A percentile compares a stretch with the other conserved stretches of the same genome.
phyloP scores from a whole-genome alignment of 2,329 filamentous ascomycete genomes.

The Exophiala viscosa region DNA sequence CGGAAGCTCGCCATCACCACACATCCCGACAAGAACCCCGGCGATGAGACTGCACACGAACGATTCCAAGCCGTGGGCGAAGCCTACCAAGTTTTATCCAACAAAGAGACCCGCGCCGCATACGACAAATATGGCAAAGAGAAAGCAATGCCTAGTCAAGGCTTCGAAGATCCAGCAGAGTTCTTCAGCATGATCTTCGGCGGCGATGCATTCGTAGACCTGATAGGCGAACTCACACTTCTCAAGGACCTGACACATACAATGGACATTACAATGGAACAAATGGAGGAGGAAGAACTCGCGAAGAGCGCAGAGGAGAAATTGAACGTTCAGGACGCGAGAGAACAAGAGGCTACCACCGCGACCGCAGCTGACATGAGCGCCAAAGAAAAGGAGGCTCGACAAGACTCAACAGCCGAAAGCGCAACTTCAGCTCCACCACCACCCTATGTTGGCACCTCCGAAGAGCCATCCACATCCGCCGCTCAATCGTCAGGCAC shows the following conservation, averaged over 20 bases:
- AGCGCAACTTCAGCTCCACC: constrained; percentile 17
- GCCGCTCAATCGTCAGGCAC: constrained; percentile 36
- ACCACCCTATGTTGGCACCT: constrained; percentile 18
- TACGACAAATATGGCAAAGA: constrained; percentile 99
- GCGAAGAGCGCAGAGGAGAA: constrained; percentile 51
- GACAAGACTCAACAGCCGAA: constrained; percentile 6
- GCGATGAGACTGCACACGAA: constrained; percentile 86
- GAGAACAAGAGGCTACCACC: constrained; percentile 43
- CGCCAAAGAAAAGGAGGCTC: constrained; percentile 33
- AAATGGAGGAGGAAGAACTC: constrained; percentile 66
- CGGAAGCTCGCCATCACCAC: constrained; percentile 78
- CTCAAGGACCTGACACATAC: constrained; percentile 98
- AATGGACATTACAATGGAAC: constrained; percentile 94
- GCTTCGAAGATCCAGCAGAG: constrained; percentile 92
- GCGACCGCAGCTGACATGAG: constrained; percentile 41
- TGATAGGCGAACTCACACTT: constrained; percentile 95
- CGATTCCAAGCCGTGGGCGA: constrained; percentile 84
- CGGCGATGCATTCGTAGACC: constrained; percentile 90
- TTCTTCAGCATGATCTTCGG: constrained; percentile 99
- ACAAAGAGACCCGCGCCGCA: constrained; percentile 77
- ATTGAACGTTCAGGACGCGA: constrained; percentile 43
- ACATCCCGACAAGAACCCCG: constrained; percentile 85
- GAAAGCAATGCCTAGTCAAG: constrained; percentile 80
- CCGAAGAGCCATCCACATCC: constrained; percentile 20
- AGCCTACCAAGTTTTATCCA: constrained; percentile 75